Base-by-base conservation (phyloP, 2,329 filamentous ascomycete species). In the Trichoderma asperellum region DNA sequence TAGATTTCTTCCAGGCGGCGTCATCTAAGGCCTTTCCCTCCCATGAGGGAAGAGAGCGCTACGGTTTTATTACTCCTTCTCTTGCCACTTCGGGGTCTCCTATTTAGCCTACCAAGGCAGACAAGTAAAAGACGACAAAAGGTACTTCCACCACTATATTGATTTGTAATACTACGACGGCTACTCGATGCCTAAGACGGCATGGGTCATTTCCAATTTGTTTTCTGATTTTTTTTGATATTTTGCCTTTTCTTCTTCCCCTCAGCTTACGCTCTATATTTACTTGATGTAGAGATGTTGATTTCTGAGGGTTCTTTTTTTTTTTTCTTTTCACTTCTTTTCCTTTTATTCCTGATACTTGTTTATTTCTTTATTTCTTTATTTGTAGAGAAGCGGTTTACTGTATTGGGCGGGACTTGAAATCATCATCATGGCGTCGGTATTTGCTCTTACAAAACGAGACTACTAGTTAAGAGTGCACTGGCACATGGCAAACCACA, bases 1-100 rank as follows among this genome's bases (percentile, higher is more conserved):
- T 66, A 76, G 71, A 66, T 69, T 81, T 70, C 80, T 81, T 70
- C 80, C 83, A 0, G 83, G 83, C 27, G 83, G 83, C 62, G 83
- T 85, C 82, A 84, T 85, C 70, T 85, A 74, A 79, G 27, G 10
- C n/a, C 32, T 40, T 24, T n/a, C 8, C 24, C 12, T 47, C 47
- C 34, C 56, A 49, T 37, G 53, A 47, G 43, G 18, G 18, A 21
- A 65, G 60, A 43, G 58, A 49, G 24, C 43, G 34, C 52, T 63
- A 49, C 57, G 55, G 4, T 66, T 62, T 68, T 27, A 58, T 21
- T 40, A 18, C 61, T 58, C n/a, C 21, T 56, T 58, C 27, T 34
- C 34, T 55, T 55, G 24, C 37, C 18, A 34, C 37, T 53, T 69
- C 32, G 43, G 37, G n/a, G 37, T 52, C 53, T 60, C 60, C 53